phyloP scores from a whole-genome alignment of 2,329 filamentous ascomycete genomes.

The Fusarium siculi region DNA sequence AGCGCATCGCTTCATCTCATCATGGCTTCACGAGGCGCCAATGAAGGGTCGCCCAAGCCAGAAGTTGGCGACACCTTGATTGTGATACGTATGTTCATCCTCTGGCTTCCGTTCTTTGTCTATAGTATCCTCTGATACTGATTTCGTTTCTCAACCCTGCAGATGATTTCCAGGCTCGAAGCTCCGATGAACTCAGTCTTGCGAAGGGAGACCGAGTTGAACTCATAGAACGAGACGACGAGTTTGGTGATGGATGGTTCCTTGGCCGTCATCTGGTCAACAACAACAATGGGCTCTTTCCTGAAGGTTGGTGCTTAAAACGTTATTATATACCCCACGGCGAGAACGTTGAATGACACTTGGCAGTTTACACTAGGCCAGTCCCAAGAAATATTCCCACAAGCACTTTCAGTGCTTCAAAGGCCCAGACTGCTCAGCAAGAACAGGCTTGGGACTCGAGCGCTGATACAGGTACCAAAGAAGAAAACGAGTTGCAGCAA shows the following conservation, averaged over 20 bases:
- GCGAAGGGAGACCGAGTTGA: conserved; percentile 86
- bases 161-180: conserved; percentile 94
- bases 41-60: conserved; percentile 57
- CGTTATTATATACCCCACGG: conserved; percentile 16
- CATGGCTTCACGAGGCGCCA: conserved; percentile 57
- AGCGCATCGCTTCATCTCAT: conserved; percentile 38
- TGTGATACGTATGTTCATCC: conserved; percentile 72
- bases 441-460: conserved; percentile 46
- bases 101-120: conserved; percentile 40
- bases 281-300: conserved; percentile 81
- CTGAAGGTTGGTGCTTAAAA: conserved; percentile 71
- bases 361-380: conserved; percentile 69
- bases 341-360: conserved; percentile 39
- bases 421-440: conserved; percentile 46
- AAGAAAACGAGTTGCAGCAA: conserved; percentile 49
- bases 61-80: conserved; percentile 74
- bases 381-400: conserved; percentile 59
- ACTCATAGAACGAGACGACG: conserved; percentile 85
- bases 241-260: conserved; percentile 91
- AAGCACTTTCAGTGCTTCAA: conserved; percentile 45
- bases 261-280: conserved; percentile 79
- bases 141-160: conserved; percentile 22
- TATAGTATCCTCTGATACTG: conserved; percentile 2
- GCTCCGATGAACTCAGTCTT: conserved; percentile 91
- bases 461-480: conserved; percentile 39